Base-by-base conservation (phyloP, 2,329 filamentous ascomycete species). In the Colletotrichum eremochloae region DNA sequence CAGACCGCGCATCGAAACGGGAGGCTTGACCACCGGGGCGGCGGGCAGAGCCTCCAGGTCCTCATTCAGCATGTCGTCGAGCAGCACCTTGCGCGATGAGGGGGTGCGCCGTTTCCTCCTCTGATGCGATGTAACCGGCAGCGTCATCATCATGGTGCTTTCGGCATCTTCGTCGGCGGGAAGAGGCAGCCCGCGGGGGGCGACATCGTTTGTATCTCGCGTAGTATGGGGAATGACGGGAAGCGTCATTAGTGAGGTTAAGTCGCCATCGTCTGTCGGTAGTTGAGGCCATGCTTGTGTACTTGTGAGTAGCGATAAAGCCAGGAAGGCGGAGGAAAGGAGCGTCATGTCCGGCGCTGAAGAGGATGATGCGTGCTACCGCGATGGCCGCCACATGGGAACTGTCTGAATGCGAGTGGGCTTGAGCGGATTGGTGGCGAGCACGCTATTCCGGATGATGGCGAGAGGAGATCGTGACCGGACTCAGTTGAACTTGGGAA, bases 231-330 rank as follows among this genome's bases (percentile, higher is more conserved):
- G 73, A 15, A 74, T 74, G 62, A 67, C 63, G 20, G 74, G 74
- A 6, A 75, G 65, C 14, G 68, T 74, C 52, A 64, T 63, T 20
- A 63, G 42, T 15, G 40, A 31, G 48, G 52, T 36, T 29, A 70
- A 61, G 44, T 53, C 58, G 40, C 63, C 72, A 29, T 75, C 73
- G 60, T 68, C 67, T 24, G 66, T 67, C 33, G 74, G 74, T 48
- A 75, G 63, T 42, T 72, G 72, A n/a, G 74, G 72, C 74, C 74
- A 75, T 63, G 72, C 74, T 46, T 38, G 63, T 6, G 40, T 57
- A 40, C 50, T 53, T 42, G 63, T 44, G 62, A 75, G 44, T 36
- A 75, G 46, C 46, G 67, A 73, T 14, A 68, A 55, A 56, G 73
- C 74, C 73, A 75, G 60, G 14, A 72, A 53, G 44, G 63, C 67